Evolutionary conservation across 1,139 yeast species (phyloP).

Genomic region (Schwanniomyces etchellsii): DNA sequence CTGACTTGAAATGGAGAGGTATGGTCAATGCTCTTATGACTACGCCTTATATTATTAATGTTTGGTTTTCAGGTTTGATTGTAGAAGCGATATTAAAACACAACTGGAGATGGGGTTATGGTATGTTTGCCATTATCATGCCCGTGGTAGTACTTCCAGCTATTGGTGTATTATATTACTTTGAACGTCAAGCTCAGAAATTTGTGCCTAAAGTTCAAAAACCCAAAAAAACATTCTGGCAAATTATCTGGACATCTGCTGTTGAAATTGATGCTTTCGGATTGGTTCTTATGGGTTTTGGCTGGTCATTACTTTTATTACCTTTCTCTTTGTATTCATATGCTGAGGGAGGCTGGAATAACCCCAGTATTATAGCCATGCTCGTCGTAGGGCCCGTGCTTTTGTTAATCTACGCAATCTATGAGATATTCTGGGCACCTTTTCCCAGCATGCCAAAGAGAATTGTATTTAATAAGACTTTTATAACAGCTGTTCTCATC

Average conservation of each 20-base stretch:
- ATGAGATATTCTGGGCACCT: conserved; percentile 22
- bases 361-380: conserved; percentile 35
- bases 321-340: conserved; percentile 21
- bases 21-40: conserved; percentile 17
- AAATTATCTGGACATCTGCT: too few relatives aligned
- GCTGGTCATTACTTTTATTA: conserved; percentile 25
- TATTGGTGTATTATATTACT: conserved; percentile 17
- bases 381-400: conserved; percentile 26
- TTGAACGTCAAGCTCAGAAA: conserved; percentile 20
- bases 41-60: conserved; percentile 22
- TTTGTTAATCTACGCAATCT: conserved; percentile 17
- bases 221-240: conserved; percentile 4
- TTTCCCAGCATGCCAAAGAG: conserved; percentile 28
- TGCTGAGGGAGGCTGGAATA: conserved; percentile 24
- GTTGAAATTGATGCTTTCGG: conserved; percentile 33
- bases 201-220: conserved; percentile 5
- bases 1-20: conserved; percentile 29
- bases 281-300: conserved; percentile 26
- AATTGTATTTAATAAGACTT: conserved; percentile 24
- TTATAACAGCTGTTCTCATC: conserved; percentile 19
- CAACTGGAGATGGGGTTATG: conserved; percentile 36
- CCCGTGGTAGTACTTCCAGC: conserved; percentile 26
- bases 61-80: conserved; percentile 29
- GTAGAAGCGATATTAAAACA: conserved; percentile 17
- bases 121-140: conserved; percentile 29